Evolutionary conservation across 192 early-diverging fungal genomes (phyloP).

Genomic region (Globomyces pollinis-pini): DNA sequence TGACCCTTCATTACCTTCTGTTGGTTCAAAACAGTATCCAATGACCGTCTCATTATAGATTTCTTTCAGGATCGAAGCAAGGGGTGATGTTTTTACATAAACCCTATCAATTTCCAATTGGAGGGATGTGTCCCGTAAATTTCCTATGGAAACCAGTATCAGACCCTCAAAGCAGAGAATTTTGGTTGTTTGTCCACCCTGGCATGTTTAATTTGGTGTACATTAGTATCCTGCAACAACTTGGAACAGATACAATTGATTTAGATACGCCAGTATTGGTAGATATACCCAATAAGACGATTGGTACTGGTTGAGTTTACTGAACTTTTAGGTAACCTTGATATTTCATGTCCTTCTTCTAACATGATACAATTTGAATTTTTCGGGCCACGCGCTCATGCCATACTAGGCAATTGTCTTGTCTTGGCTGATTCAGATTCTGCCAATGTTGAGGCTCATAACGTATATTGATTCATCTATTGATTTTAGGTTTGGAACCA

Average conservation of each 20-base stretch:
- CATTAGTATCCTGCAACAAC: not conserved
- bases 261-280: too few relatives aligned
- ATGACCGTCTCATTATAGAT: constrained; percentile 34
- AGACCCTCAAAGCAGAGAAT: constrained; percentile 21
- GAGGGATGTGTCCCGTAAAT: constrained; percentile 60
- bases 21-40: constrained; percentile 9
- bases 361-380: constrained; percentile 74
- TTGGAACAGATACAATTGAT: constrained; percentile 22
- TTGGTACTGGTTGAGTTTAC: too few relatives aligned
- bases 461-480: constrained; percentile 5
- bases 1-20: constrained; percentile 49
- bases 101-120: constrained; percentile 44
- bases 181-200: constrained; percentile 84
- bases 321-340: too few relatives aligned
- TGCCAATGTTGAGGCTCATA: constrained; percentile 4
- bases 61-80: constrained; percentile 36
- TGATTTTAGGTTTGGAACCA: constrained; percentile 32
- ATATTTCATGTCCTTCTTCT: too few relatives aligned
- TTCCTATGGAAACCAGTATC: constrained; percentile 65
- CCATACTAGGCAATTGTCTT: constrained; percentile 62
- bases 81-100: constrained; percentile 50
- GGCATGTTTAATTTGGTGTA: constrained; percentile 40
- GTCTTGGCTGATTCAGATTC: constrained; percentile 13
- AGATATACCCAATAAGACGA: too few relatives aligned
- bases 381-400: constrained; percentile 75